phyloP scores from a whole-genome alignment of 768 basidiomycete genomes.

The Kwoniella mangroviensis region DNA sequence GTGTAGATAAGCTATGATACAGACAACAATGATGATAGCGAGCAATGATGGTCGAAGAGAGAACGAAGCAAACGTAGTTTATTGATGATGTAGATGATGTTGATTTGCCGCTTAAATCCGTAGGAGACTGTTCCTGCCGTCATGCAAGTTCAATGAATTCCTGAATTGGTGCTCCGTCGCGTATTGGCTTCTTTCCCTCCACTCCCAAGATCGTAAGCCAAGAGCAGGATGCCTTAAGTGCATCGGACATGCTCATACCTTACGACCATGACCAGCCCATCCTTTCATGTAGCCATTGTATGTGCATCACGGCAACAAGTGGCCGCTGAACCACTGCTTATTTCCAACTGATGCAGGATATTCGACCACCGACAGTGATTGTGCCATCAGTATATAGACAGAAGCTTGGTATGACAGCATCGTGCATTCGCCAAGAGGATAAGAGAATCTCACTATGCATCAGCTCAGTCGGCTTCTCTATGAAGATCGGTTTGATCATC shows the following conservation, averaged over 20 bases:
- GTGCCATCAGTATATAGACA: too few relatives aligned
- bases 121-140: neutral
- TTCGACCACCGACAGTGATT: too few relatives aligned
- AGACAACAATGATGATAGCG: neutral
- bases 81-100: neutral
- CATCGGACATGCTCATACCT: too few relatives aligned
- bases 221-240: too few relatives aligned
- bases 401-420: neutral
- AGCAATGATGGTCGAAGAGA: neutral
- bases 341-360: too few relatives aligned
- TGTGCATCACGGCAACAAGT: too few relatives aligned
- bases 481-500: too few relatives aligned
- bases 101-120: neutral
- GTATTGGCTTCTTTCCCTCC: neutral
- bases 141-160: neutral
- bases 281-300: too few relatives aligned
- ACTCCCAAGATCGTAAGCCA: neutral
- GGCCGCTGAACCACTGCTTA: too few relatives aligned
- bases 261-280: too few relatives aligned
- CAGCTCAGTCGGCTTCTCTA: neutral
- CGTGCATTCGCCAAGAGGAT: neutral
- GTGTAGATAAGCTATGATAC: slow-evolving; percentile 3
- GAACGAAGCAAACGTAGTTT: neutral
- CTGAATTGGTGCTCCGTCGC: neutral
- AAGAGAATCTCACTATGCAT: too few relatives aligned